These are phyloP conservation scores for Diaporthe nobilis DNA, from an alignment of 2,329 filamentous ascomycete species.

Conservation along the genomic window DNA sequence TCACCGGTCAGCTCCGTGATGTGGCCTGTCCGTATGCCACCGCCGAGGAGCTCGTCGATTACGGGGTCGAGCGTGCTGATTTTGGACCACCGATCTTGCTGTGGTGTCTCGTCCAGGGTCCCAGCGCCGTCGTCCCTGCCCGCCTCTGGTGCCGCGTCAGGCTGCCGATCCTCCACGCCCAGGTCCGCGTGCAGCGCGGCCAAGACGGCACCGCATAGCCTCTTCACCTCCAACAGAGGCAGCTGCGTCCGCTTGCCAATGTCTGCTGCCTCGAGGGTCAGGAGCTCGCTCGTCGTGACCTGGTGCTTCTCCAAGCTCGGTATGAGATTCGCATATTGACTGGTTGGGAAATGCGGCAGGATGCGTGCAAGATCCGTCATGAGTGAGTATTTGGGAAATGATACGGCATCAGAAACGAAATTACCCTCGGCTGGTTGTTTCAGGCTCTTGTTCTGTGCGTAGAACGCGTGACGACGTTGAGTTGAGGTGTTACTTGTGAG, in stretches of 20 bases:
- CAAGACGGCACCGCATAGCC: conserved; percentile 77
- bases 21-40: conserved; percentile 85
- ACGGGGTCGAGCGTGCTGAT: conserved; percentile 86
- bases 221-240: conserved; percentile 84
- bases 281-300: conserved; percentile 85
- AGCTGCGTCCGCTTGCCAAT: conserved; percentile 89
- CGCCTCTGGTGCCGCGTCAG: conserved; percentile 43
- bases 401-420: neutral
- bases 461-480: neutral
- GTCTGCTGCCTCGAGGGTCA: conserved; percentile 85
- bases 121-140: conserved; percentile 2
- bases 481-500: neutral
- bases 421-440: neutral
- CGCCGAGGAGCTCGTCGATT: conserved; percentile 79
- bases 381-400: conserved; percentile 44
- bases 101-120: neutral
- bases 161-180: conserved; percentile 48
- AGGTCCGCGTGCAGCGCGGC: conserved; percentile 76
- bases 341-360: conserved; percentile 83
- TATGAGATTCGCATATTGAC: conserved; percentile 80
- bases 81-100: conserved; percentile 59
- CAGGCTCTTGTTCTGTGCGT: too few relatives aligned
- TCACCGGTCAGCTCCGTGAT: conserved; percentile 94
- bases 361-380: conserved; percentile 92
- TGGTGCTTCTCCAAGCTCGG: conserved; percentile 83